Evolutionary conservation across 148 eudicot genomes (phyloP), one percentile per base, ranked within the genome.

Genomic region (Fagopyrum esculentum): DNA sequence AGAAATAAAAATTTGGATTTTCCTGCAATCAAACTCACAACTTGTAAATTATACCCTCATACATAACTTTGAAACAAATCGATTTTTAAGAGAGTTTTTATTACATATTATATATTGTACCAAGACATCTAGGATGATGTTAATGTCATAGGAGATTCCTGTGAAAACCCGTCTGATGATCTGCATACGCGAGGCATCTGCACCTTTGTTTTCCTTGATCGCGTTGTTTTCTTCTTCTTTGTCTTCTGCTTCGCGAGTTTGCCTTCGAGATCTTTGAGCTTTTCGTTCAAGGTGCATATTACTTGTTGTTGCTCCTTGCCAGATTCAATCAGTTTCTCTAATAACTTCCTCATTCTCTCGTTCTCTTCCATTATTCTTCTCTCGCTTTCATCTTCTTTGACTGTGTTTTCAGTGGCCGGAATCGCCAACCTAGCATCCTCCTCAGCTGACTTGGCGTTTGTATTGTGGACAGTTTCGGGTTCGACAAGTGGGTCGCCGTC

Each of bases 221-320:
- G 13, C 46, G 8, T 45, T 43, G 2, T 64, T 30, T 11, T 64
- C 45, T 12, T 64, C 17, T 64, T 10, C 43, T 61, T 26, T 22
- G 26, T 1, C 59, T 77, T 92, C 45, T 80, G 82, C 70, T 76
- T 90, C 0, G 80, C 74, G 54, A 90, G 48, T 75, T 83, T 87
- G 73, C 76, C 86, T 81, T 93, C 93, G 79, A 93, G 76, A 48
- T 88, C 88, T 46, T 85, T 77, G 15, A 93, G 82, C 74, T 88
- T 89, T 5, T 77, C 83, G 7, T 86, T 81, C 9, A 93, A 83
- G 71, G 45, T 83, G 2, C 86, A 82, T 50, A 93, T 89, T 43
- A 85, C 81, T 3, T 70, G 71, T 66, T 90, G 73, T 77, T 93
- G 98, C 51, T 89, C 86, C 45, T 84, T 84, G 45, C 90, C 92